Evolutionary conservation across 148 eudicot genomes (phyloP).

Genomic region (Rhododendron vialii): DNA sequence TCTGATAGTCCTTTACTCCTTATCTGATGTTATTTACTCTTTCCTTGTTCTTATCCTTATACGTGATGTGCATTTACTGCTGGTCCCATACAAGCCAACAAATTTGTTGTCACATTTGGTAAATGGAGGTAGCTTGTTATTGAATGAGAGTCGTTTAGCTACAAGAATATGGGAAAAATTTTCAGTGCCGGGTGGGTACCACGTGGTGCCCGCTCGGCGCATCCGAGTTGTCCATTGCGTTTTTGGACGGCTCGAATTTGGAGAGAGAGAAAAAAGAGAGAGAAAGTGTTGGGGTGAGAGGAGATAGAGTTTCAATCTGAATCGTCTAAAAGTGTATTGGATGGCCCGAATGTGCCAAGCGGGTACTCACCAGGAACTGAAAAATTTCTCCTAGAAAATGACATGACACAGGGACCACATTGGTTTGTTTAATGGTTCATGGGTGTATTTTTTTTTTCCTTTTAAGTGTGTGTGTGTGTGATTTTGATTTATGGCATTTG

Average conservation of each 20-base stretch:
- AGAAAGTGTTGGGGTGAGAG: no score
- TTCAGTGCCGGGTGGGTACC: no score
- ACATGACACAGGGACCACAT: neutral
- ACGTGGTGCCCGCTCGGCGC: no score
- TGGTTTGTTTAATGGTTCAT: neutral
- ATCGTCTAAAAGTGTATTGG: no score
- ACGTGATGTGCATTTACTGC: neutral
- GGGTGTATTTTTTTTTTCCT: neutral
- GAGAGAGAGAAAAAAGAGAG: no score
- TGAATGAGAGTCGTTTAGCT: neutral
- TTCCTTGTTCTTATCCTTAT: neutral
- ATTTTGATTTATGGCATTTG: constrained; percentile 7
- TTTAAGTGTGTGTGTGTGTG: neutral
- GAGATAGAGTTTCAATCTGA: no score
- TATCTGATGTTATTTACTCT: neutral
- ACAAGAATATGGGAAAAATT: neutral
- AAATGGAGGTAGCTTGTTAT: neutral
- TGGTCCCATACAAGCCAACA: neutral
- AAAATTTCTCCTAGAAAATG: neutral
- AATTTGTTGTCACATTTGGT: neutral
- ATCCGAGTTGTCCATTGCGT: no score
- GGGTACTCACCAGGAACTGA: no score
- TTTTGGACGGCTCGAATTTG: no score
- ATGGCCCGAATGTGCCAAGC: no score
- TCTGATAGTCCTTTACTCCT: neutral